Conservation (phyloP, 2,329 filamentous ascomycete species). For the Fonsecaea pedrosoi region DNA sequence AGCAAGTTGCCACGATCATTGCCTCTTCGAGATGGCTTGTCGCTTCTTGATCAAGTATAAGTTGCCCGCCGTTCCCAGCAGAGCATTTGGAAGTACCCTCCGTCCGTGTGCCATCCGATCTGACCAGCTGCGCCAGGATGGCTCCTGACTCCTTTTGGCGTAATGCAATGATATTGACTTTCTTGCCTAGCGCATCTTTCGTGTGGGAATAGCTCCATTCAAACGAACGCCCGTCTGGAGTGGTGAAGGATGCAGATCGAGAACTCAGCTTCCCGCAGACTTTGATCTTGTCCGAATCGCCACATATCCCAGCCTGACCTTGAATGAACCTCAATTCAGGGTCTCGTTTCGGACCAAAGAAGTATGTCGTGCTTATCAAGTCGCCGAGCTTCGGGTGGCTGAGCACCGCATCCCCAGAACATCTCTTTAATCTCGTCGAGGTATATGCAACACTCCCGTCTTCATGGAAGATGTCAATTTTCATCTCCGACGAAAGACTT, state of each 20-base stretch:
- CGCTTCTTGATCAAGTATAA: slow-evolving; percentile 61
- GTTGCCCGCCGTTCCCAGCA: slow-evolving; percentile 53
- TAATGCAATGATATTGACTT: slow-evolving; percentile 43
- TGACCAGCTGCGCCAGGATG: slow-evolving; percentile 50
- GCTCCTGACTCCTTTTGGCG: slow-evolving; percentile 28
- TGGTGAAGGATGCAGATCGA: slow-evolving; percentile 56
- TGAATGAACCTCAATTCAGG: slow-evolving; percentile 54
- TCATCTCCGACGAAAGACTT: slow-evolving; percentile 48
- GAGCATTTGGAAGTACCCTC: slow-evolving; percentile 46
- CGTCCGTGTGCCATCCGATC: slow-evolving; percentile 51
- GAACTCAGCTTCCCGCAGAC: slow-evolving; percentile 54
- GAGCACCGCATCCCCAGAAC: slow-evolving; percentile 59
- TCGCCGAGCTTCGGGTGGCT: slow-evolving; percentile 47
- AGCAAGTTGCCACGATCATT: slow-evolving; percentile 62
- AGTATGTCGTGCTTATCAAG: slow-evolving; percentile 63
- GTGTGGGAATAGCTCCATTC: slow-evolving; percentile 63
- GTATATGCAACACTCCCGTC: slow-evolving; percentile 57
- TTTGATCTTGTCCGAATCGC: slow-evolving; percentile 42
- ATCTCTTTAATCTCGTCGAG: slow-evolving; percentile 57
- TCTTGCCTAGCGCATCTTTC: slow-evolving; percentile 47
- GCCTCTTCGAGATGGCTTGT: slow-evolving; percentile 50
- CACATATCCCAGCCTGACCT: slow-evolving; percentile 41
- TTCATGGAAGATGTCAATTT: slow-evolving; percentile 45
- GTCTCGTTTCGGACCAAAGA: slow-evolving; percentile 61
- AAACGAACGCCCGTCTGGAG: slow-evolving; percentile 57